phyloP scores from a whole-genome alignment of 192 early-diverging fungal species.

The Coemansia sp. region DNA sequence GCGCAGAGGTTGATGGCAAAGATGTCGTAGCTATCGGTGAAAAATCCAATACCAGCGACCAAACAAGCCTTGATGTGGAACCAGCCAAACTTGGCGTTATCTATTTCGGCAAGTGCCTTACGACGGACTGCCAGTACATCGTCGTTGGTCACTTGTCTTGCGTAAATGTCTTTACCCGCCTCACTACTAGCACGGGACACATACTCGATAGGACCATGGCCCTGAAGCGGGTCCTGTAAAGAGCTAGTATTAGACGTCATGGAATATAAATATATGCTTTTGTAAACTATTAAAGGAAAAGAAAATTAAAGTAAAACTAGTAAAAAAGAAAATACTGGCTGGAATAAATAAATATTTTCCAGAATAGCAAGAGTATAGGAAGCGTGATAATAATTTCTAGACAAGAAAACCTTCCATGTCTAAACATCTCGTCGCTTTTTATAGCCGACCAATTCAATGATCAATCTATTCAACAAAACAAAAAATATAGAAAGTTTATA shows the following conservation, averaged over 20 bases:
- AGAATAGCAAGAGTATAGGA: not conserved
- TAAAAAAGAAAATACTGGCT: not conserved
- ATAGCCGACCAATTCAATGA: too few species aligned
- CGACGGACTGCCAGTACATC: constrained; percentile 14
- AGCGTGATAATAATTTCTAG: too few species aligned
- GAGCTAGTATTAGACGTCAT: constrained; percentile 9
- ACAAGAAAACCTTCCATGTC: too few species aligned
- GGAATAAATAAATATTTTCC: not conserved
- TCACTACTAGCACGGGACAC: not conserved
- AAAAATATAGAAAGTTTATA: not conserved
- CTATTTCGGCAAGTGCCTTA: constrained; percentile 40
- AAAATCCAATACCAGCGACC: constrained; percentile 77
- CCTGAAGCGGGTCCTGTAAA: constrained; percentile 10
- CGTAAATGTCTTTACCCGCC: not conserved
- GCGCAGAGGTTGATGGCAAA: constrained; percentile 85
- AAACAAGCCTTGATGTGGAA: constrained; percentile 72
- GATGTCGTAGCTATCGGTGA: constrained; percentile 89
- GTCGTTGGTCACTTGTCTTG: constrained; percentile 1
- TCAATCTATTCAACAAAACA: not conserved
- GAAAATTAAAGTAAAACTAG: not conserved
- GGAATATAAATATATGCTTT: not conserved
- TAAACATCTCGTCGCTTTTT: too few species aligned
- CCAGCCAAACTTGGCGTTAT: constrained; percentile 73
- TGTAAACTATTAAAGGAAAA: not conserved
- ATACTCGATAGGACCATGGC: constrained; percentile 1